A percentile compares a stretch with the other conserved stretches of the same genome.
Conservation (phyloP, 805 yeast genomes). For the Danielia oregonensis region DNA sequence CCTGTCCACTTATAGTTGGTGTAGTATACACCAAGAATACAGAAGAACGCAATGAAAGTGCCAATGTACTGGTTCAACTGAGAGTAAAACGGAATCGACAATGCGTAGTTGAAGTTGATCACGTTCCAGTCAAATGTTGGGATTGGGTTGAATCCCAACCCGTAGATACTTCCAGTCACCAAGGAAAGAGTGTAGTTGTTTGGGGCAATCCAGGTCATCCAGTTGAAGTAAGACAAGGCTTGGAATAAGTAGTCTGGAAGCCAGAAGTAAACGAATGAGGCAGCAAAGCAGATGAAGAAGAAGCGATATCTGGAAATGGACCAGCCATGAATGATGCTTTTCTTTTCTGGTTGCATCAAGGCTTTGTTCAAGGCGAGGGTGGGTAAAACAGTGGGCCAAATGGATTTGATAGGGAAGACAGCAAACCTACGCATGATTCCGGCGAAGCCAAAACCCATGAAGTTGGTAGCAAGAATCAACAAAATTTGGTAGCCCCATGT, state of each 20-base stretch:
- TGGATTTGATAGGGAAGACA: constrained; percentile 22
- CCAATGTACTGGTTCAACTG: constrained; percentile 23
- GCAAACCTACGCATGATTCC: constrained; percentile 28
- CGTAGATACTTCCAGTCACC: constrained; percentile 46
- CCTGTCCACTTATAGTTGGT: constrained; percentile 27
- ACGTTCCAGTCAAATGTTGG: constrained; percentile 53
- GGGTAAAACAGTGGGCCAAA: constrained; percentile 35
- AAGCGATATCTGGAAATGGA: constrained; percentile 30
- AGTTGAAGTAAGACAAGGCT: constrained; percentile 43
- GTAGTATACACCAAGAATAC: constrained; percentile 26
- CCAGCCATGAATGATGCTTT: constrained; percentile 29
- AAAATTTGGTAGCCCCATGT: constrained; percentile 21
- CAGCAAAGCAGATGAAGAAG: constrained; percentile 18
- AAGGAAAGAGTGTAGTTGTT: constrained; percentile 43
- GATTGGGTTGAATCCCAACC: constrained; percentile 53
- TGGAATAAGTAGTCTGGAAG: constrained; percentile 40
- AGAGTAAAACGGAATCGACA: constrained; percentile 32
- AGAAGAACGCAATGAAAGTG: constrained; percentile 18
- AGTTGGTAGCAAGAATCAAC: constrained; percentile 23
- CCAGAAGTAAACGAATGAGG: constrained; percentile 43
- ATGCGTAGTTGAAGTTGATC: constrained; percentile 22
- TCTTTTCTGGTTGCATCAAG: constrained; percentile 29
- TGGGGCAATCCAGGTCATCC: constrained; percentile 60
- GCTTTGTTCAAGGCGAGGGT: constrained; percentile 48
- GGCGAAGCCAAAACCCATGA: constrained; percentile 30